Evolutionary conservation across 2,329 filamentous ascomycete genomes (phyloP), one percentile per base, ranked within the genome.

Genomic region (Graphiopsis chlorocephala): DNA sequence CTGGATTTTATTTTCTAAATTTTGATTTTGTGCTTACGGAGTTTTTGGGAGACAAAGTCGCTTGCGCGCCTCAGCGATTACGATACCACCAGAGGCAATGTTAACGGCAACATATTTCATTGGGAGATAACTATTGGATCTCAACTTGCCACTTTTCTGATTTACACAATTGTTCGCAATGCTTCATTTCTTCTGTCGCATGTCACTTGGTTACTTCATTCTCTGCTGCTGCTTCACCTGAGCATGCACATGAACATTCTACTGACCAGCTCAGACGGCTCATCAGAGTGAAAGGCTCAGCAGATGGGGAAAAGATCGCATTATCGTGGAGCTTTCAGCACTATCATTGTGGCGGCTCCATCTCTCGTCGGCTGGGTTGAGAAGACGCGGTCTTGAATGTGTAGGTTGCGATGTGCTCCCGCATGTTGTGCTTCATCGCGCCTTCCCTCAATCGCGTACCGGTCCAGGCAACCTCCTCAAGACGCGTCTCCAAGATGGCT

Each of bases 1-100:
- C 6, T 25, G 31, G 23, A 25, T 38, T 15, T 56, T 17, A 33
- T 65, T 55, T 29, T 53, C 35, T n/a, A 59, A 59, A 62, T 55
- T 58, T 29, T 33, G 55, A 11, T 47, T 38, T 57, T n/a, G 11
- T 38, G 60, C 17, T 64, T 64, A 65, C 57, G 66, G 67, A 69
- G 66, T 69, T 61, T 61, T 23, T 58, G 62, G 62, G 29, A 65
- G 33, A 53, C 23, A 64, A 23, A 55, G 53, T 61, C 50, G 53
- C 48, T 58, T 31, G 17, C 29, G 26, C 52, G 31, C 53, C 53
- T 56, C 53, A 56, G 53, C 53, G 53, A 56, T 56, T 25, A 56
- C 17, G 28, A 58, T 56, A 48, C 55, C 38, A 45, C 38, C 25
- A 52, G 45, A 56, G 56, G 64, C 53, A 35, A 56, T 56, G 53